These are phyloP conservation scores for Penicillium vulpinum DNA, from an alignment of 2,329 filamentous ascomycete species.

Conservation along the genomic window DNA sequence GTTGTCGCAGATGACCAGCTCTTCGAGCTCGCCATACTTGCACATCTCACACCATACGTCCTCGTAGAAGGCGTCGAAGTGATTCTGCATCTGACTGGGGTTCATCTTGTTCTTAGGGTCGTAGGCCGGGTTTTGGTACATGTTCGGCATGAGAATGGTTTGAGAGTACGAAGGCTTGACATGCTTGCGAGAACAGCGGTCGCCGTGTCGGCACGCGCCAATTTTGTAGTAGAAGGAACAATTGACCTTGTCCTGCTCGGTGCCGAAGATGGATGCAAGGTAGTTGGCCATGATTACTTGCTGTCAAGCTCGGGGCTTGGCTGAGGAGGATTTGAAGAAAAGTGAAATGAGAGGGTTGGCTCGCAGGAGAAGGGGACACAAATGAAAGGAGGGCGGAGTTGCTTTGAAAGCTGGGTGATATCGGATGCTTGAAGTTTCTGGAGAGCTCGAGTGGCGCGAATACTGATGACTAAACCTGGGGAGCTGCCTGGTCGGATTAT, in stretches of 20 bases:
- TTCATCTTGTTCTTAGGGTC: slow-evolving; percentile 98
- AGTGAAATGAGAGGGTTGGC: neutral
- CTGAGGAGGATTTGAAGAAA: neutral
- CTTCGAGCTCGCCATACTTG: slow-evolving; percentile 96
- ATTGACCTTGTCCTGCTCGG: slow-evolving; percentile 99
- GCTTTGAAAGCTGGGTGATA: slow-evolving; percentile 19
- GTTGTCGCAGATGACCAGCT: slow-evolving; percentile 98
- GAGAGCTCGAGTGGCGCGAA: slow-evolving; percentile 30
- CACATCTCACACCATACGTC: slow-evolving; percentile 99
- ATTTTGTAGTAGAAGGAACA: slow-evolving; percentile 99
- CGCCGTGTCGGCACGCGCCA: slow-evolving; percentile 95
- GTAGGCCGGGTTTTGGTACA: slow-evolving; percentile 98
- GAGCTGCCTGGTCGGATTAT: slow-evolving; percentile 16
- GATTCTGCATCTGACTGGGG: slow-evolving; percentile 91
- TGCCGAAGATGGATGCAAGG: slow-evolving; percentile 98
- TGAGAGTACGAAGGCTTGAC: slow-evolving; percentile 98
- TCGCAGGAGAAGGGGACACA: neutral
- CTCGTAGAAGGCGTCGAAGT: slow-evolving; percentile 99
- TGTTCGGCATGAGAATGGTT: slow-evolving; percentile 95
- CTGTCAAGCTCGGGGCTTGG: neutral
- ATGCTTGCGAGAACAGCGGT: slow-evolving; percentile 97
- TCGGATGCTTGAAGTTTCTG: slow-evolving; percentile 37
- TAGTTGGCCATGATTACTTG: slow-evolving; percentile 80
- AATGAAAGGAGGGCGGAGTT: neutral
- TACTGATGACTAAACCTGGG: slow-evolving; percentile 26